A percentile compares a stretch with the other conserved stretches of the same genome.
These are phyloP conservation scores for Daldinia caldariorum DNA, from an alignment of 495 filamentous ascomycete species.

Conservation along the genomic window DNA sequence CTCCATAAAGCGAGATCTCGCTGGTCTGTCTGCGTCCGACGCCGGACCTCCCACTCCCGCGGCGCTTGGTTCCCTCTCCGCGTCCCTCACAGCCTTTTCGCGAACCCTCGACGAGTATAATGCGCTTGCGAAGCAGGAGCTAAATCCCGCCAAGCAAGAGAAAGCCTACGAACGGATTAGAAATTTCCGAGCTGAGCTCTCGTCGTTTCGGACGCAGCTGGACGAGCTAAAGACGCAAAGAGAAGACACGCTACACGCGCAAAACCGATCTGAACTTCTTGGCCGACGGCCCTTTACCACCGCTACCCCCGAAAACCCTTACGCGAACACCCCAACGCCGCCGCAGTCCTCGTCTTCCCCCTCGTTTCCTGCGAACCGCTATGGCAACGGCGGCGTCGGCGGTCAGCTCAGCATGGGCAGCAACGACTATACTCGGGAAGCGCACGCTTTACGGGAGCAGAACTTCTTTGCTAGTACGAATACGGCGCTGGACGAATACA, in stretches of 20 bases:
- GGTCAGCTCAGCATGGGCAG: slow-evolving; percentile 64
- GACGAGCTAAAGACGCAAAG: slow-evolving; percentile 76
- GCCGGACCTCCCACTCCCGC: slow-evolving; percentile 47
- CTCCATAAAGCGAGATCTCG: slow-evolving; percentile 84
- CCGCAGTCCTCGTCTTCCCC: slow-evolving; percentile 32
- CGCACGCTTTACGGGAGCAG: slow-evolving; percentile 89
- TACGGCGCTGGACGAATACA: slow-evolving; percentile 87
- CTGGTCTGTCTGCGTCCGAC: slow-evolving; percentile 71
- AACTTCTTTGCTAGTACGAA: slow-evolving; percentile 83
- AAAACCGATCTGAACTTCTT: slow-evolving; percentile 83
- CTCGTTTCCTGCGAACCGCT: slow-evolving; percentile 45
- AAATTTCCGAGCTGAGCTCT: slow-evolving; percentile 84
- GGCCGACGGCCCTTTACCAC: slow-evolving; percentile 88
- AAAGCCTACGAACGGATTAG: slow-evolving; percentile 88
- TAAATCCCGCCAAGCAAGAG: slow-evolving; percentile 85
- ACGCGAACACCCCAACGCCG: slow-evolving; percentile 65
- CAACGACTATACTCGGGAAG: slow-evolving; percentile 73
- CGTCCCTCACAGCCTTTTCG: slow-evolving; percentile 85
- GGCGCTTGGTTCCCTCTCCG: slow-evolving; percentile 64
- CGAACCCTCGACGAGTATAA: slow-evolving; percentile 96
- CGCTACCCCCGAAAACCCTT: slow-evolving; percentile 94
- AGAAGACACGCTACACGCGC: slow-evolving; percentile 77
- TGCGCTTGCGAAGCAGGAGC: slow-evolving; percentile 82
- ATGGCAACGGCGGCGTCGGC: slow-evolving; percentile 55
- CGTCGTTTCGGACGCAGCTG: slow-evolving; percentile 79